phyloP scores from a whole-genome alignment of 2,329 filamentous ascomycete genomes.

The Neonectria coccinea region DNA sequence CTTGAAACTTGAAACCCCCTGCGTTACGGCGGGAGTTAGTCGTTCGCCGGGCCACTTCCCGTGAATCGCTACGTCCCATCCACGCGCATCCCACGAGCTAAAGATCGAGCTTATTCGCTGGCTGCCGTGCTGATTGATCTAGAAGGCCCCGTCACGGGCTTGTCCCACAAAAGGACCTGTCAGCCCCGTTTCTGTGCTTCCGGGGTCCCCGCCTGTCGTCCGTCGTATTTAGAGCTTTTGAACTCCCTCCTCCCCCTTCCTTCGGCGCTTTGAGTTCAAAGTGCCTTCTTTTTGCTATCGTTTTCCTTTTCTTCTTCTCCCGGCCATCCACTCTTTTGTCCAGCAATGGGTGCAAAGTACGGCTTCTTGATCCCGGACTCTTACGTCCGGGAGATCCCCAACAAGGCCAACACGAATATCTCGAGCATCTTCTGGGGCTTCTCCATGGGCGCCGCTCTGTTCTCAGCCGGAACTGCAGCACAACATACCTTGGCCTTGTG shows the following conservation, averaged over 20 bases:
- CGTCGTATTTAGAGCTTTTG: not conserved
- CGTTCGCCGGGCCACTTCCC: not conserved
- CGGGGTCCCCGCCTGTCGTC: slow-evolving; percentile 3
- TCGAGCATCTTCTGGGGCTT: slow-evolving; percentile 44
- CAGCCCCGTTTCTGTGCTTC: not conserved
- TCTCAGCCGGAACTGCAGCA: slow-evolving; percentile 25
- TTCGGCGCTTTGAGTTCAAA: not conserved
- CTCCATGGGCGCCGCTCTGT: slow-evolving; percentile 34
- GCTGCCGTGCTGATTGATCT: not conserved
- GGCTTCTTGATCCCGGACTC: slow-evolving; percentile 40
- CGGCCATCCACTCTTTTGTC: not conserved
- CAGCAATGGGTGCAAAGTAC: slow-evolving; percentile 31
- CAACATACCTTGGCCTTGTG: slow-evolving; percentile 33
- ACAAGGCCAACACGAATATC: slow-evolving; percentile 39
- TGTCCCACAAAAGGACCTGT: slow-evolving; percentile 10
- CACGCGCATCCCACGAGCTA: not conserved
- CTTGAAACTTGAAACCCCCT: not conserved
- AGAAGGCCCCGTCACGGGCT: slow-evolving; percentile 2
- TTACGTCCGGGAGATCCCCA: slow-evolving; percentile 38
- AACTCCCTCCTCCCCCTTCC: not conserved
- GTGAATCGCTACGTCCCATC: no score
- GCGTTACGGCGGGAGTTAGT: not conserved
- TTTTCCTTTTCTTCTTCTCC: not conserved
- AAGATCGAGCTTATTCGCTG: not conserved
- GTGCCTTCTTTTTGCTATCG: not conserved